Evolutionary conservation across 768 basidiomycete species (phyloP), one percentile per base, ranked within the genome.

Genomic region (Mrakia blollopis): DNA sequence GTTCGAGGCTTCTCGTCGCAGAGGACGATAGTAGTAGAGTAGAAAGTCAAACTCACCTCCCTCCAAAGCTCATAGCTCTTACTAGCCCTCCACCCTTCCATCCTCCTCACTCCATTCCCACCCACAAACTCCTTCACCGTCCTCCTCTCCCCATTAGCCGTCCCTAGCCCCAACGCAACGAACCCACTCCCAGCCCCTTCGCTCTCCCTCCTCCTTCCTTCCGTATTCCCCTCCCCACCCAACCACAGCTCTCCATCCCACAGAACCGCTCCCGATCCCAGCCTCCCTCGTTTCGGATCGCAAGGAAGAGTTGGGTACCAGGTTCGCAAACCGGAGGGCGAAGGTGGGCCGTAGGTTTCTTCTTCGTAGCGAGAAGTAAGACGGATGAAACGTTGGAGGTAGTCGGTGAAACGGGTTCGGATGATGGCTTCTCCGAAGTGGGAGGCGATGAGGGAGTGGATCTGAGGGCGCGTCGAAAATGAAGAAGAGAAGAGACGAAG

Each of bases 291-390:
- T 63, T 79, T 77, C 14, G 80, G 70, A 35, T 78, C 70, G 70
- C 90, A 93, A 25, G 87, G 79, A 32, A 83, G 79, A 67, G 87
- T 89, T 0, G 89, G 88, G 82, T 87, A 92, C 1, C 92, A 92
- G 77, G 98, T 88, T 57, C 87, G 87, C 0, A 25, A n/a, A 13
- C 23, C 52, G 25, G 76, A 21, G 13, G 62, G 52, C 0, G 73
- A 41, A 8, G 47, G 21, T 18, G n/a, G n/a, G 4, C 93, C 93
- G 25, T 84, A 81, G 2, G 86, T 87, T n/a, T 90, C 88, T 81
- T 97, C 95, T 81, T 98, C 97, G 81, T 94, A 96, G 62, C 91
- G 88, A 18, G 94, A 91, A 3, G 96, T 92, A 47, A 98, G 85
- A 30, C 93, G 88, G 47, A 97, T 89, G 82, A 99, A 98, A 2